Conservation (phyloP, 179 eudicot genomes). For the Corrigiola litoralis region DNA sequence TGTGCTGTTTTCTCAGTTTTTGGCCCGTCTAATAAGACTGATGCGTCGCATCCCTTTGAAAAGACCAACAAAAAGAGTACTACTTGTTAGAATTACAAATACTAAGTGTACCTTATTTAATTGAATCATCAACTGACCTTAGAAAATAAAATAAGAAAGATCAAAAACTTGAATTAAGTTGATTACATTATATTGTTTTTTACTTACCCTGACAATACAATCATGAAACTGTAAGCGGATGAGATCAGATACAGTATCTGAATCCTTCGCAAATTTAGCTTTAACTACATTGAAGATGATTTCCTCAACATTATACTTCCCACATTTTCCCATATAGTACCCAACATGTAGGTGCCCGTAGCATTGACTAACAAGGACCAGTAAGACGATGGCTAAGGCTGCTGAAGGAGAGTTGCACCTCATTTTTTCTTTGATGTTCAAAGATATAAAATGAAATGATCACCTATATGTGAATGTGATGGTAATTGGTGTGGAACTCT, state of each 20-base stretch:
- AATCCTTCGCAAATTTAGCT: not conserved
- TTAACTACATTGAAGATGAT: conserved; percentile 12
- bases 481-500: not conserved
- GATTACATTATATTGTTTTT: too few species aligned
- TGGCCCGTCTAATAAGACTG: conserved; percentile 29
- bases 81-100: too few species aligned
- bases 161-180: not conserved
- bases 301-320: conserved; percentile 12
- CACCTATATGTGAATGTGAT: not conserved
- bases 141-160: not conserved
- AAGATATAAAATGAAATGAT: not conserved
- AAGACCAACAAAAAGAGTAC: not conserved
- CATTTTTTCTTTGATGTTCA: conserved; percentile 8
- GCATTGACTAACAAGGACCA: conserved; percentile 16
- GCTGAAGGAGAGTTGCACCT: not conserved
- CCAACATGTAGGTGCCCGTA: conserved; percentile 12
- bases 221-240: conserved; percentile 20
- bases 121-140: too few species aligned
- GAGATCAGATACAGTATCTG: conserved; percentile 16
- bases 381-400: not conserved
- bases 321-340: conserved; percentile 20
- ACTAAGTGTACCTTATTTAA: not conserved
- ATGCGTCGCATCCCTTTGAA: conserved; percentile 37
- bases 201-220: conserved; percentile 23
- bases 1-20: conserved; percentile 22